These are phyloP conservation scores for Leishmania braziliensis DNA, from an alignment of 208 protist species.

Conservation along the genomic window DNA sequence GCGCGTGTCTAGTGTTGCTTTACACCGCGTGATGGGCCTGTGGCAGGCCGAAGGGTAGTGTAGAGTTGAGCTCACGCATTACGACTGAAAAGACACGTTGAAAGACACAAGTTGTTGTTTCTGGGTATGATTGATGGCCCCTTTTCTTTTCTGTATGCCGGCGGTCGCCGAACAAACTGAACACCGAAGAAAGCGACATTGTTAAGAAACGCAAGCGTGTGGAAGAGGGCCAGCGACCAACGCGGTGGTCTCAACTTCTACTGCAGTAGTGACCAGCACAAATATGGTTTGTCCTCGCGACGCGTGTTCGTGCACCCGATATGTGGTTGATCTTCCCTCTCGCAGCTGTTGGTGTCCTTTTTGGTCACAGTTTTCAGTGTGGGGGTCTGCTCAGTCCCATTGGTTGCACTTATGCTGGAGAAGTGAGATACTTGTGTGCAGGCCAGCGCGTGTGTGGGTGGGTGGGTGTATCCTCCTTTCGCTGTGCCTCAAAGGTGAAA, in stretches of 20 bases:
- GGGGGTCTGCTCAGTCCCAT: not conserved
- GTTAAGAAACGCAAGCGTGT: not conserved
- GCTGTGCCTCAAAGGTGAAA: not conserved
- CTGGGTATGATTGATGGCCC: slow-evolving; percentile 9
- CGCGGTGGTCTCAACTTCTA: not conserved
- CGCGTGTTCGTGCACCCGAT: not conserved
- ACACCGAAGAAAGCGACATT: not conserved
- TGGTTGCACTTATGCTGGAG: not conserved
- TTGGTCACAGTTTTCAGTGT: not conserved
- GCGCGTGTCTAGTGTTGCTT: not conserved
- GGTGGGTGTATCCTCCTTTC: not conserved
- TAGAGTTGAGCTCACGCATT: not conserved
- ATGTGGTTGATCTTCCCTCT: not conserved
- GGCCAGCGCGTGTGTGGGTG: not conserved
- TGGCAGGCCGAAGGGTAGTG: not conserved
- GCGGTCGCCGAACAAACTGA: not conserved
- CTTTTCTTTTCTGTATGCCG: slow-evolving; percentile 21
- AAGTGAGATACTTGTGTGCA: not conserved
- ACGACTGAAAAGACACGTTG: not conserved
- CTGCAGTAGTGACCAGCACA: not conserved
- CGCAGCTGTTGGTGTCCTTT: not conserved
- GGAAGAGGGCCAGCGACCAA: not conserved
- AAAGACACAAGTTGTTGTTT: not conserved
- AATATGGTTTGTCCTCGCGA: not conserved
- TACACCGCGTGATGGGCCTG: not conserved